Evolutionary conservation across 2,329 filamentous ascomycete species (phyloP), one percentile per base, ranked within the genome.

Genomic region (Venturia asperata): DNA sequence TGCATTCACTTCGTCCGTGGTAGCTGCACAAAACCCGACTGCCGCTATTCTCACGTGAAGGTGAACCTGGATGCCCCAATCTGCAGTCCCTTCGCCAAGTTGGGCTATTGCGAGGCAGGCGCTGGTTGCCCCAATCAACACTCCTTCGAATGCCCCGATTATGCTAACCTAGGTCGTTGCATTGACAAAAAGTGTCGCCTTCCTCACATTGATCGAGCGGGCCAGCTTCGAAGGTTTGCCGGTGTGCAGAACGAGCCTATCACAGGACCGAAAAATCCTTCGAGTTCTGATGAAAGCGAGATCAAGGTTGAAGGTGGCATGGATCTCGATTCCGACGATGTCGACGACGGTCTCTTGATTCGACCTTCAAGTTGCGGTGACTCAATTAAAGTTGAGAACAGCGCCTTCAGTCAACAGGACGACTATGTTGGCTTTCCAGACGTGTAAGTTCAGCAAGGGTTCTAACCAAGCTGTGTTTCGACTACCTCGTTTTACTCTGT

Each of bases 81-180:
- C 61, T 99, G 94, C 78, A 85, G 87, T 70, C 79, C 85, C 24
- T 97, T 99, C 80, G 93, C 90, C 37, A 85, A 87, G 64, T 84
- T 92, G 72, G 93, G 94, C 64, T 97, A 92, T 77, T 97, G 94
- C 79, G 87, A 89, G 67, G 90, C 89, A 74, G 94, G 93, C 67
- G 82, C 83, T 65, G 77, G 82, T 65, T 97, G 94, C 77, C 77
- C 85, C 67, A 86, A 94, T 68, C 88, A 92, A 67, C 94, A 99
- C 79, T 88, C 93, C 66, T 88, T 89, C 77, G 93, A 97, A 77
- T 97, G 94, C 77, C 93, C 94, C 68, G 90, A 96, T 75, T 97
- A 95, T 80, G 90, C 91, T 83, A 96, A 96, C 78, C 91, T 85
- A 67, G 93, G 93, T 71, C 81, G 82, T 68, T 99, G 94, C 84